Conservation (phyloP, 306 rosid species). For the Pyrus pyrifolia region DNA sequence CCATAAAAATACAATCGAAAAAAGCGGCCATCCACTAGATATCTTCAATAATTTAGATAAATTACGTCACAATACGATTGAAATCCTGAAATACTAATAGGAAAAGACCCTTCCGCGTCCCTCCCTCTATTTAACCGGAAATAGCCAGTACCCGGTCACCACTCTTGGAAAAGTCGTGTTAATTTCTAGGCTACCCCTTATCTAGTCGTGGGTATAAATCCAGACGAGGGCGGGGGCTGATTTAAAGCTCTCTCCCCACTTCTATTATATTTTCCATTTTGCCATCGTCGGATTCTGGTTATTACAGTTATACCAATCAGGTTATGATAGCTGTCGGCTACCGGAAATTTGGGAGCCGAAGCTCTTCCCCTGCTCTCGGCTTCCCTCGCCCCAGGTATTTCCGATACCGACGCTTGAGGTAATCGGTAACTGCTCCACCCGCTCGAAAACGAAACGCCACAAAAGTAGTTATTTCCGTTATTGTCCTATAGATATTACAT, state of each 20-base stretch:
- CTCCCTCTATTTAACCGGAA: not conserved
- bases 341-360: slow-evolving; percentile 42
- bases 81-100: not conserved
- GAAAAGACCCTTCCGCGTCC: not conserved
- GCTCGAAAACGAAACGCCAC: not conserved
- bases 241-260: not conserved
- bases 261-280: not conserved
- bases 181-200: not conserved
- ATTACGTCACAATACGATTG: not conserved
- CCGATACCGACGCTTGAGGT: slow-evolving; percentile 57
- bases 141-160: not conserved
- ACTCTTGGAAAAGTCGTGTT: not conserved
- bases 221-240: not conserved
- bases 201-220: slow-evolving; percentile 6
- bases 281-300: not conserved
- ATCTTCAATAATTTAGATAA: no score
- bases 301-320: slow-evolving; percentile 21
- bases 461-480: not conserved
- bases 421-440: not conserved
- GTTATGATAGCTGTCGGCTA: slow-evolving; percentile 40
- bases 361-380: slow-evolving; percentile 54
- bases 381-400: slow-evolving; percentile 48
- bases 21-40: no score
- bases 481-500: not conserved
- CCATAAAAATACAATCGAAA: no score